Percentiles rank a stretch among this genome's conserved stretches.
phyloP scores from a whole-genome alignment of 352 stramenopile species.

The Ophiocytium majus region DNA sequence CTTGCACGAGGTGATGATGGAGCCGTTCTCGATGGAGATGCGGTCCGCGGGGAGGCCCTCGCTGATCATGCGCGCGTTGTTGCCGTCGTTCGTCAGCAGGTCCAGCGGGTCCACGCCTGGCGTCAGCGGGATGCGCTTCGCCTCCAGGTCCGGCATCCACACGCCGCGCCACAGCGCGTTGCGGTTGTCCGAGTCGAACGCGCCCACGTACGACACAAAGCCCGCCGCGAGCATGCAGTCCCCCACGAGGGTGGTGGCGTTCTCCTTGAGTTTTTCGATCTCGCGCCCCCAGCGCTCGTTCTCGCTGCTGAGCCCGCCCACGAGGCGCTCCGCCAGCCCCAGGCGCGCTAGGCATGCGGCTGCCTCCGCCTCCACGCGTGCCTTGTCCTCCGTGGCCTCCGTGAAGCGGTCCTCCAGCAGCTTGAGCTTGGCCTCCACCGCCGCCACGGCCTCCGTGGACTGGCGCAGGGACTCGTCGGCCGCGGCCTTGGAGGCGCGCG shows the following conservation, averaged over 20 bases:
- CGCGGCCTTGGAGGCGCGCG: constrained; percentile 78
- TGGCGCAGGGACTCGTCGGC: constrained; percentile 78
- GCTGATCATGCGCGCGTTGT: constrained; percentile 95
- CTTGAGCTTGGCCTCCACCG: constrained; percentile 84
- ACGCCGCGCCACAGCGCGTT: constrained; percentile 75
- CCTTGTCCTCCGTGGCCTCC: constrained; percentile 83
- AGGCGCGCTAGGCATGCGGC: constrained; percentile 85
- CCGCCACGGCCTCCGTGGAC: constrained; percentile 84
- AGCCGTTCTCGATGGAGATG: constrained; percentile 95
- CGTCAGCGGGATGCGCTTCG: constrained; percentile 85
- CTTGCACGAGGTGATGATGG: constrained; percentile 94
- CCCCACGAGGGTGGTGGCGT: constrained; percentile 87
- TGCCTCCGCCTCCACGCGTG: constrained; percentile 90
- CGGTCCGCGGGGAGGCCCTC: constrained; percentile 92
- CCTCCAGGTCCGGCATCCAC: constrained; percentile 80
- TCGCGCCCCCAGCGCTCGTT: constrained; percentile 94
- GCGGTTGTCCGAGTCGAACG: constrained; percentile 86
- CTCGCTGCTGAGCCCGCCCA: constrained; percentile 89
- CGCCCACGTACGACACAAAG: constrained; percentile 96
- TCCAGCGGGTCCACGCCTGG: constrained; percentile 88
- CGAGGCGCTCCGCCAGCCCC: constrained; percentile 85
- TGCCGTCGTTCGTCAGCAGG: constrained; percentile 91
- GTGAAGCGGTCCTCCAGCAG: constrained; percentile 86
- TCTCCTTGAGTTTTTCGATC: constrained; percentile 90
- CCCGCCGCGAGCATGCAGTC: constrained; percentile 92